Conservation (phyloP, 352 stramenopile genomes). For the Nothophytophthora sp. region DNA sequence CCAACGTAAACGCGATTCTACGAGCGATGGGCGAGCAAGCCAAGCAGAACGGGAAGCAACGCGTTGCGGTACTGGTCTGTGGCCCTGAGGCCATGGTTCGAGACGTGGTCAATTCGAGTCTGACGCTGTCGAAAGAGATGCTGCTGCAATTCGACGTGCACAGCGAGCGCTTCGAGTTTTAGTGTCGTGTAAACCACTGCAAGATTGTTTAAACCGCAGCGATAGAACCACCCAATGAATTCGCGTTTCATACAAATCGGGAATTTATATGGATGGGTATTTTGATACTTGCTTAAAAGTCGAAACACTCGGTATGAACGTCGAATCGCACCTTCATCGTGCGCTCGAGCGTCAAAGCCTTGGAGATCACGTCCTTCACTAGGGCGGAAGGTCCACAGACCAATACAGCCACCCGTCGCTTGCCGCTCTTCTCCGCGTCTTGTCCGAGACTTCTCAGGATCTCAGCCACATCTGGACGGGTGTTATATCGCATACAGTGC, state of each 20-base stretch:
- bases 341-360: constrained; percentile 11
- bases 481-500: constrained; percentile 24
- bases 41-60: background rate
- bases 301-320: constrained; percentile 33
- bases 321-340: constrained; percentile 28
- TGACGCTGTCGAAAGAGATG: constrained; percentile 2
- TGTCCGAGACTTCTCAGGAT: constrained; percentile 23
- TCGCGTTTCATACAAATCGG: no score
- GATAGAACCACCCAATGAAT: background rate
- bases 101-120: constrained; percentile 4
- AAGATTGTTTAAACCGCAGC: background rate
- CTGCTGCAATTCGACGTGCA: constrained; percentile 24
- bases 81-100: constrained; percentile 19
- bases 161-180: constrained; percentile 14
- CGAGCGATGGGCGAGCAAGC: constrained; percentile 6
- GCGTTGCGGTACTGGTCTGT: constrained; percentile 29
- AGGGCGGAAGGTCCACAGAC: constrained; percentile 35
- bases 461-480: constrained; percentile 21
- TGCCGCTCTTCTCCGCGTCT: constrained; percentile 13
- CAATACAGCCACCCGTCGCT: constrained; percentile 31
- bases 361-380: constrained; percentile 21
- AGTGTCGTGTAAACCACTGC: no score
- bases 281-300: no score
- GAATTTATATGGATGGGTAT: no score
- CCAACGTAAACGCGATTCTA: constrained; percentile 8